Evolutionary conservation across 495 filamentous ascomycete species (phyloP).

Genomic region (Aspergillus affinis): DNA sequence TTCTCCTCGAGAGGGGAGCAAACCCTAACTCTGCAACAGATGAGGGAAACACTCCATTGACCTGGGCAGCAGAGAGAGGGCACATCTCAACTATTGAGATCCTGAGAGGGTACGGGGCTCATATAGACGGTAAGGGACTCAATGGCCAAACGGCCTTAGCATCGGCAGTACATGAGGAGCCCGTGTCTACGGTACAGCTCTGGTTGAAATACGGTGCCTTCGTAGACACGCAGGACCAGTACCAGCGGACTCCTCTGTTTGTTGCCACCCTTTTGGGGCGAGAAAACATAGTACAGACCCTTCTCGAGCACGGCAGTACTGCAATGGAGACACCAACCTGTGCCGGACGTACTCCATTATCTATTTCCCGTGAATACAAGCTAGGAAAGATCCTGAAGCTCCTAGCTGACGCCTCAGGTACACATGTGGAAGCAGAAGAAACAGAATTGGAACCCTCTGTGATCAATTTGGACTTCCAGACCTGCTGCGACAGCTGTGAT

Average conservation of each 20-base stretch:
- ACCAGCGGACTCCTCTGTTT: constrained; percentile 2
- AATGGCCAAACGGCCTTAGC: not conserved
- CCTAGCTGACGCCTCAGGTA: not conserved
- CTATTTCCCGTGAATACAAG: not conserved
- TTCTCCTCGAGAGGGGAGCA: not conserved
- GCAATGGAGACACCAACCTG: constrained; percentile 1
- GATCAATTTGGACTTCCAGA: too few species aligned
- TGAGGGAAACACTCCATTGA: not conserved
- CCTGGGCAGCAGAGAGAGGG: constrained; percentile 1
- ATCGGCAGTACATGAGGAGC: not conserved
- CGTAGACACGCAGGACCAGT: constrained; percentile 1
- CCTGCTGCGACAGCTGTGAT: not conserved
- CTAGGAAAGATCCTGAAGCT: not conserved
- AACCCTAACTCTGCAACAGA: not conserved
- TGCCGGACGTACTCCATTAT: not conserved
- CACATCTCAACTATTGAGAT: not conserved
- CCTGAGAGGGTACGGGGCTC: not conserved
- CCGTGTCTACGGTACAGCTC: not conserved
- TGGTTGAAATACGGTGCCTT: not conserved
- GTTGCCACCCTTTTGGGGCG: not conserved
- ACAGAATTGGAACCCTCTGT: not conserved
- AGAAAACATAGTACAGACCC: constrained; percentile 1
- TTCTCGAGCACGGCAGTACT: constrained; percentile 1
- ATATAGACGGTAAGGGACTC: not conserved
- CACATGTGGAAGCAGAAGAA: not conserved